phyloP scores from a whole-genome alignment of 2,329 filamentous ascomycete genomes.

The Diaporthe sp. region DNA sequence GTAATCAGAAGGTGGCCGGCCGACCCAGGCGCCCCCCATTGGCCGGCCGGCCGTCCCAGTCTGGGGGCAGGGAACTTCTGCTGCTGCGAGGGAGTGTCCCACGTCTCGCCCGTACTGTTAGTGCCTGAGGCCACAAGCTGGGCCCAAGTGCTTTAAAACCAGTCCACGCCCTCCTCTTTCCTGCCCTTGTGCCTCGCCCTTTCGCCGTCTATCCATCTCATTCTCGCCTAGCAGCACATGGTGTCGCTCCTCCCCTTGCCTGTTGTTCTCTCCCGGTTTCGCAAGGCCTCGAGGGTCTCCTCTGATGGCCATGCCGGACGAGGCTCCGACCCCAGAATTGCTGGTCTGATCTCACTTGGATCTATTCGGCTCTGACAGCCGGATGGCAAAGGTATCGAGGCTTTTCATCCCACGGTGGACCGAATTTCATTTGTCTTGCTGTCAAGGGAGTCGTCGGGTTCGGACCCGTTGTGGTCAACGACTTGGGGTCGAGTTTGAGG shows the following conservation, averaged over 20 bases:
- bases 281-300: not conserved
- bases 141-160: conserved; percentile 35
- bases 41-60: conserved; percentile 3
- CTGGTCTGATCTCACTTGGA: conserved; percentile 5
- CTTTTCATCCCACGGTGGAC: not conserved
- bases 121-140: conserved; percentile 31
- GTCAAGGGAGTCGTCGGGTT: conserved; percentile 3
- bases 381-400: conserved; percentile 16
- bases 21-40: not conserved
- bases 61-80: not conserved
- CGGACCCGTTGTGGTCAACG: not conserved
- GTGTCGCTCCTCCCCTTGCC: not conserved
- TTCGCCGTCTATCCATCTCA: not conserved
- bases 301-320: conserved; percentile 10
- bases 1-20: conserved; percentile 24
- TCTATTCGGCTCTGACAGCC: not conserved
- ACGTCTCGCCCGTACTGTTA: conserved; percentile 17
- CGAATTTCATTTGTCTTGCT: conserved; percentile 36
- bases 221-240: not conserved
- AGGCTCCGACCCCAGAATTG: conserved; percentile 4
- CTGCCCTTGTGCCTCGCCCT: not conserved
- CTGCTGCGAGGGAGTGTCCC: not conserved
- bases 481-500: conserved; percentile 2
- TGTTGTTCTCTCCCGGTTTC: not conserved
- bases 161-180: conserved; percentile 31